A percentile compares a stretch with the other conserved stretches of the same genome.
Evolutionary conservation across 768 basidiomycete genomes (phyloP).

Genomic region (Naganishia randhawae): DNA sequence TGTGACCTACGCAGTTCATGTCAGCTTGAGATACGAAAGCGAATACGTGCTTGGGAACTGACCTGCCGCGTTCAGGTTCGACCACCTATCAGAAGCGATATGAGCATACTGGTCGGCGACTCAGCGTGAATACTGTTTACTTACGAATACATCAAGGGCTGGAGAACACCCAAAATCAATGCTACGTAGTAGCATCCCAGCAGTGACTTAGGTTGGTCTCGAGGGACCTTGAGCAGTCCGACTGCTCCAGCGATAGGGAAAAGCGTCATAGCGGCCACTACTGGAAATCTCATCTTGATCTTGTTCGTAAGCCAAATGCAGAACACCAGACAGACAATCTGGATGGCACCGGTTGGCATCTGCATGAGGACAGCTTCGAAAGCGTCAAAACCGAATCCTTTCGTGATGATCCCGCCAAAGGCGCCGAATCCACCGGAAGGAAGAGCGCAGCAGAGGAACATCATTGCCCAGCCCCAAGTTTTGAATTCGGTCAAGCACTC

Average conservation of each 20-base stretch:
- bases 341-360: slow-evolving; percentile 28
- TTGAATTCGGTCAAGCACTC: slow-evolving; percentile 45
- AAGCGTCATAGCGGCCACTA: slow-evolving; percentile 31
- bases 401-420: slow-evolving; percentile 42
- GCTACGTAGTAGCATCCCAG: slow-evolving; percentile 31
- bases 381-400: slow-evolving; percentile 27
- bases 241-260: slow-evolving; percentile 46
- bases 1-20: too few relatives aligned
- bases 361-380: slow-evolving; percentile 27
- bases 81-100: slow-evolving; percentile 35
- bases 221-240: slow-evolving; percentile 38
- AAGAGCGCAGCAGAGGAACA: slow-evolving; percentile 42
- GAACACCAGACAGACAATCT: slow-evolving; percentile 25
- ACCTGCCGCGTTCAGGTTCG: slow-evolving; percentile 41
- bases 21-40: not conserved
- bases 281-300: slow-evolving; percentile 33
- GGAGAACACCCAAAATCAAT: slow-evolving; percentile 36
- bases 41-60: too few relatives aligned
- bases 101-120: not conserved
- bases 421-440: slow-evolving; percentile 29
- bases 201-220: slow-evolving; percentile 33
- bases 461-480: slow-evolving; percentile 31
- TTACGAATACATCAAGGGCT: slow-evolving; percentile 17
- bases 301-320: slow-evolving; percentile 30
- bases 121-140: not conserved